Conservation (phyloP, 768 basidiomycete genomes). For the Leccinum broughii region DNA sequence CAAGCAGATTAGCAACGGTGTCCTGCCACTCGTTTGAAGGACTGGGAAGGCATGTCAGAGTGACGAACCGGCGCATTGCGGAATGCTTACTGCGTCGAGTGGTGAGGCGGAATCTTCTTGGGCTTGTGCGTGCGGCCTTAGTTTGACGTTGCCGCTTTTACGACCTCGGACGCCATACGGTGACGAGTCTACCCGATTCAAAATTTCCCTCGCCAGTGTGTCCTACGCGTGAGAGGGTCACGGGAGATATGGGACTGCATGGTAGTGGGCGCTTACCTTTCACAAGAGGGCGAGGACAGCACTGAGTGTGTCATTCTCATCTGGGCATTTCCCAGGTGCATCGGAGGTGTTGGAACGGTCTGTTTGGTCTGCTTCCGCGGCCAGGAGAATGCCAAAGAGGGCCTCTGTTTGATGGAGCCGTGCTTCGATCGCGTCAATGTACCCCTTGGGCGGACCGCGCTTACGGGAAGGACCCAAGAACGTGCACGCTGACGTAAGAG, state of each 20-base stretch:
- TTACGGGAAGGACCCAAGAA: constrained; percentile 49
- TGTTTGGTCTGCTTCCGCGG: constrained; percentile 35
- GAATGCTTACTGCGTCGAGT: constrained; percentile 61
- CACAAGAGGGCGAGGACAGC: constrained; percentile 50
- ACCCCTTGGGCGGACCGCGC: constrained; percentile 82
- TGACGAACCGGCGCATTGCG: neutral
- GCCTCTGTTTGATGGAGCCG: constrained; percentile 93
- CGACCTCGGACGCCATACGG: constrained; percentile 77
- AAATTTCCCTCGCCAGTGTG: constrained; percentile 75
- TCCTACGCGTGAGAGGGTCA: constrained; percentile 48
- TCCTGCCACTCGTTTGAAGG: constrained; percentile 88
- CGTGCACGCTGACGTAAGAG: constrained; percentile 56
- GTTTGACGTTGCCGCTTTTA: constrained; percentile 41
- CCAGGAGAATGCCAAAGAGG: constrained; percentile 76
- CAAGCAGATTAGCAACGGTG: constrained; percentile 41
- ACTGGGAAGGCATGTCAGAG: constrained; percentile 37
- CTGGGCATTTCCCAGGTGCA: constrained; percentile 32
- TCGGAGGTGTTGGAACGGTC: constrained; percentile 27
- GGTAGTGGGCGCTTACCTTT: constrained; percentile 38
- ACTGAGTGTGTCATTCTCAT: constrained; percentile 17
- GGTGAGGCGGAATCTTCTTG: constrained; percentile 33
- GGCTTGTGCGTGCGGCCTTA: constrained; percentile 20
- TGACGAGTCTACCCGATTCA: constrained; percentile 77
- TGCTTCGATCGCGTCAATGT: constrained; percentile 93
- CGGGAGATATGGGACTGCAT: neutral